phyloP scores from a whole-genome alignment of 2,329 filamentous ascomycete species.

The Colletotrichum ledebouriae region DNA sequence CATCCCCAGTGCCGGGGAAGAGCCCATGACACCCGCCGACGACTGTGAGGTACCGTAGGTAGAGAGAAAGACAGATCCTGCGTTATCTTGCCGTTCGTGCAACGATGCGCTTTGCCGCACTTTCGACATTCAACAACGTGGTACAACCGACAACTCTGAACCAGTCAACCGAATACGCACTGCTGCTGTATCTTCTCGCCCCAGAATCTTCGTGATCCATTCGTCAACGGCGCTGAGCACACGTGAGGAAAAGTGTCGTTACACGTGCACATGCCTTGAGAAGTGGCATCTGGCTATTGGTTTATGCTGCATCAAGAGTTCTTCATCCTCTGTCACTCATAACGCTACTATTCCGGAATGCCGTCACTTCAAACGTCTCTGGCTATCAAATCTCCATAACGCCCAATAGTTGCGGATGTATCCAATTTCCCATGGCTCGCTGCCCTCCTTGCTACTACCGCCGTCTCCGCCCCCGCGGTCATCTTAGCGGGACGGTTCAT shows the following conservation, averaged over 20 bases:
- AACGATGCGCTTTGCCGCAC: neutral
- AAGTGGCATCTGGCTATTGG: slow-evolving; percentile 5
- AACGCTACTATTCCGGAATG: neutral
- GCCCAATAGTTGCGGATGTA: neutral
- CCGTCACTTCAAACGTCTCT: neutral
- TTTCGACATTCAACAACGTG: neutral
- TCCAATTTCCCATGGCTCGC: neutral
- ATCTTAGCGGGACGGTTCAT: slow-evolving; percentile 19
- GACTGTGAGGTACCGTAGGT: neutral
- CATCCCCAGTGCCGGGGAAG: neutral
- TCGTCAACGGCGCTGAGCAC: slow-evolving; percentile 29
- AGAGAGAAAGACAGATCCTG: neutral
- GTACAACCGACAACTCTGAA: slow-evolving; percentile 3
- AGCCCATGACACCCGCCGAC: neutral
- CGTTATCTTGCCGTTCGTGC: neutral
- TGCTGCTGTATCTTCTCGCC: neutral
- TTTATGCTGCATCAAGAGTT: neutral
- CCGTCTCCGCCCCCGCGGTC: neutral
- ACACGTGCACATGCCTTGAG: slow-evolving; percentile 17
- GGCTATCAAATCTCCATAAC: neutral
- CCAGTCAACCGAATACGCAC: slow-evolving; percentile 1
- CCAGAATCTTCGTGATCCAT: slow-evolving; percentile 13
- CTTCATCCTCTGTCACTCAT: neutral
- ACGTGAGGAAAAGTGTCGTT: slow-evolving; percentile 32
- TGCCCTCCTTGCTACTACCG: neutral